Percentiles rank a stretch among this genome's conserved stretches.
Evolutionary conservation across 1,139 yeast genomes (phyloP).

Genomic region (Saccharomyces hybrid): DNA sequence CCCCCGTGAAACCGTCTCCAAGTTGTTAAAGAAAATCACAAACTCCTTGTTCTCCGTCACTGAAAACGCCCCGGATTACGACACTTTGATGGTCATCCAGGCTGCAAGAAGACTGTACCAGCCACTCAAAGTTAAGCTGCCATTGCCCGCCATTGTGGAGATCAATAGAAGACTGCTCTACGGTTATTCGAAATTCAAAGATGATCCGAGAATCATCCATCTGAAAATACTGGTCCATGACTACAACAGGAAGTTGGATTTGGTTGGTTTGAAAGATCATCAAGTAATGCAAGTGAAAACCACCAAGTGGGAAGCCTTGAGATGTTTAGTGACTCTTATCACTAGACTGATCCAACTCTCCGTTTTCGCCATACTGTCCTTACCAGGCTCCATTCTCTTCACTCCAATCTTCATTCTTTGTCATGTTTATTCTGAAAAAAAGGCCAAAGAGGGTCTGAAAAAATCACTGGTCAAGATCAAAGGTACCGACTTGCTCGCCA

Average conservation of each 20-base stretch:
- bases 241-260: conserved; percentile 47
- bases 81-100: conserved; percentile 65
- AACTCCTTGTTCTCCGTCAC: conserved; percentile 61
- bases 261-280: conserved; percentile 60
- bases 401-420: conserved; percentile 60
- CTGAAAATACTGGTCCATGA: conserved; percentile 44
- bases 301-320: conserved; percentile 26
- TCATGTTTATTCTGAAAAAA: conserved; percentile 45
- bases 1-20: conserved; percentile 51
- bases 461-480: conserved; percentile 60
- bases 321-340: conserved; percentile 31
- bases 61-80: conserved; percentile 66
- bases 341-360: conserved; percentile 27
- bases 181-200: conserved; percentile 55
- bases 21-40: conserved; percentile 47
- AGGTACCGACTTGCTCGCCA: conserved; percentile 66
- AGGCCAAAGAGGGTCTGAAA: conserved; percentile 56
- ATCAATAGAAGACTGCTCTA: conserved; percentile 59
- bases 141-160: conserved; percentile 60
- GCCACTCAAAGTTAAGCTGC: conserved; percentile 45
- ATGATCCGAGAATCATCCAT: conserved; percentile 48
- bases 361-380: conserved; percentile 37
- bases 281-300: conserved; percentile 50
- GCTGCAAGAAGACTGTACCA: conserved; percentile 63
- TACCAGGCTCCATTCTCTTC: conserved; percentile 62